Conservation (phyloP, 345 rosid species). For the Aurinia saxatilis region DNA sequence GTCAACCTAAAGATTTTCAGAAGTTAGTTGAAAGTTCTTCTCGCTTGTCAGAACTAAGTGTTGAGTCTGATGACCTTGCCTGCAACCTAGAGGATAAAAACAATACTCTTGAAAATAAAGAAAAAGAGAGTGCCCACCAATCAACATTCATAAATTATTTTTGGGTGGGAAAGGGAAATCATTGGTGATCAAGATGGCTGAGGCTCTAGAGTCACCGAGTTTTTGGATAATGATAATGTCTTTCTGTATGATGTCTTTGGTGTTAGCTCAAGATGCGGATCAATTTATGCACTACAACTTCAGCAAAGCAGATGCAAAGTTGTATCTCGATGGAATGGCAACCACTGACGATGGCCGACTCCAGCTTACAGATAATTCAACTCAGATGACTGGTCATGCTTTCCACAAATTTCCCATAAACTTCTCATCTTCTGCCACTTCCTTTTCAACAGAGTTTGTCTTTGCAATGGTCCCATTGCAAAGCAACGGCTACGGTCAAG, state of each 20-base stretch:
- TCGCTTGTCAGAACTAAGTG: no score
- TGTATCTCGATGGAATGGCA: conserved; percentile 25
- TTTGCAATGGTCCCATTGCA: conserved; percentile 28
- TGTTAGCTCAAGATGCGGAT: conserved; percentile 13
- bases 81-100: no score
- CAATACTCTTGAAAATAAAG: background rate
- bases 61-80: no score
- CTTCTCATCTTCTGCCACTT: no score
- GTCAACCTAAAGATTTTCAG: no score
- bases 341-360: background rate
- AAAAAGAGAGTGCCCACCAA: background rate
- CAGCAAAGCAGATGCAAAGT: background rate
- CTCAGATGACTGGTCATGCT: conserved; percentile 28
- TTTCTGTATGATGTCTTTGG: background rate
- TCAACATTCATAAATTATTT: background rate
- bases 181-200: conserved; percentile 3
- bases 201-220: background rate
- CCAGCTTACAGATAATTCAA: conserved; percentile 41
- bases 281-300: conserved; percentile 6
- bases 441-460: conserved; percentile 18
- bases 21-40: no score
- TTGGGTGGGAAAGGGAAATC: background rate
- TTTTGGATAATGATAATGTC: background rate
- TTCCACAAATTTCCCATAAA: conserved; percentile 21
- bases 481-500: conserved; percentile 19